Conservation (phyloP, 352 stramenopile genomes). For the Bremia lactucae region DNA sequence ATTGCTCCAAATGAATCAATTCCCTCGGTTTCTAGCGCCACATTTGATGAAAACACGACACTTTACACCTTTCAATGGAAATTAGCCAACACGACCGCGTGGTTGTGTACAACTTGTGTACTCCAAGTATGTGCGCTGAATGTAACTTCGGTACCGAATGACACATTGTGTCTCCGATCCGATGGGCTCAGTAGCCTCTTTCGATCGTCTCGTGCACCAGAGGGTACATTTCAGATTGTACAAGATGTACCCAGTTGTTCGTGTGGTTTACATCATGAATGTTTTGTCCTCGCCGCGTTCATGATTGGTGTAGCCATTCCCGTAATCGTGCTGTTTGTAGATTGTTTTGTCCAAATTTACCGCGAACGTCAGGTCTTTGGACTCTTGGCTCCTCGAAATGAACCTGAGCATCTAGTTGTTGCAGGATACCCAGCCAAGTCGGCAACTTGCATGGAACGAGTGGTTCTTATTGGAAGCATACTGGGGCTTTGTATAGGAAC, state of each 20-base stretch:
- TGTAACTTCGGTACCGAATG: slow-evolving; percentile 4
- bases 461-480: slow-evolving; percentile 23
- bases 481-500: slow-evolving; percentile 22
- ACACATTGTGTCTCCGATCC: slow-evolving; percentile 37
- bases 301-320: slow-evolving; percentile 31
- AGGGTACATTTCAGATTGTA: slow-evolving; percentile 43
- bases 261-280: slow-evolving; percentile 33
- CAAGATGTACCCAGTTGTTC: slow-evolving; percentile 34
- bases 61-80: slow-evolving; percentile 40
- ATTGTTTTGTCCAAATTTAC: slow-evolving; percentile 58
- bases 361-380: slow-evolving; percentile 36
- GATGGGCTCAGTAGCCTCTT: slow-evolving; percentile 16
- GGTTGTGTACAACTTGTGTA: slow-evolving; percentile 35
- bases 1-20: slow-evolving; percentile 18
- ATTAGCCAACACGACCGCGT: slow-evolving; percentile 25
- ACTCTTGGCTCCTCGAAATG: slow-evolving; percentile 28
- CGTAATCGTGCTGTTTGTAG: slow-evolving; percentile 24
- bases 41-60: slow-evolving; percentile 1
- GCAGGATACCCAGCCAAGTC: slow-evolving; percentile 19
- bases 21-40: too few relatives aligned
- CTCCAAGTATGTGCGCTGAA: slow-evolving; percentile 30
- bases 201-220: not conserved
- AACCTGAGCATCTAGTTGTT: slow-evolving; percentile 19
- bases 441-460: slow-evolving; percentile 29
- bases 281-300: slow-evolving; percentile 29